These are phyloP conservation scores for Asterochloris sp. DNA, from an alignment of 139 green algal genomes.

Conservation along the genomic window DNA sequence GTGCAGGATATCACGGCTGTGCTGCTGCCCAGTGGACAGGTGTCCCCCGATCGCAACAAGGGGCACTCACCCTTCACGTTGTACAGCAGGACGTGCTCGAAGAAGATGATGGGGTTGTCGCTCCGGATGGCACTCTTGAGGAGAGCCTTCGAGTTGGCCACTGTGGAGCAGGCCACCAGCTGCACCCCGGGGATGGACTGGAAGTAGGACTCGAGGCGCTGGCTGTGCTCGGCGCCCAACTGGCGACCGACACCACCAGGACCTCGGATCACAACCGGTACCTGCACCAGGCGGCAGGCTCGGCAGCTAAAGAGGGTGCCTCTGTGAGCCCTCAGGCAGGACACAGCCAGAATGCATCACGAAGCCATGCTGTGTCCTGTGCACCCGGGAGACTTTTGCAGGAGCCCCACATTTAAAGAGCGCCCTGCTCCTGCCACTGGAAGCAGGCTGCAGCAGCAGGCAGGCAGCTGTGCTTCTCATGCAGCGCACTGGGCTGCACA, in stretches of 20 bases:
- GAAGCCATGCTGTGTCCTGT: too few species aligned
- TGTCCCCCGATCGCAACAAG: not conserved
- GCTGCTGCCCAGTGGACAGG: too few species aligned
- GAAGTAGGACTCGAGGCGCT: slow-evolving; percentile 97
- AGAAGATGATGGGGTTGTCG: slow-evolving; percentile 92
- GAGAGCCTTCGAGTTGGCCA: slow-evolving; percentile 87
- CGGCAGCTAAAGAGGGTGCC: too few species aligned
- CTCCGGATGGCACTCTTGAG: slow-evolving; percentile 82
- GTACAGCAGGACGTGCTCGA: slow-evolving; percentile 97
- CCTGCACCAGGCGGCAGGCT: slow-evolving; percentile 21
- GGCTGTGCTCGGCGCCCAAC: slow-evolving; percentile 93
- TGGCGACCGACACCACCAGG: slow-evolving; percentile 89
- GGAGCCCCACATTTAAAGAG: too few species aligned
- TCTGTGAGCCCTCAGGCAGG: too few species aligned
- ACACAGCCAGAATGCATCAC: too few species aligned
- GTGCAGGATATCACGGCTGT: too few species aligned
- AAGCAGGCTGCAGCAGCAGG: too few species aligned
- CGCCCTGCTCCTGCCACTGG: too few species aligned
- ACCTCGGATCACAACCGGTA: slow-evolving; percentile 84
- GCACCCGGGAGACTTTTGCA: too few species aligned
- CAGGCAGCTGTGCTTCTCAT: too few species aligned
- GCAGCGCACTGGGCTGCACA: too few species aligned
- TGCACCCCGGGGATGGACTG: slow-evolving; percentile 94
- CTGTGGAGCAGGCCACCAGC: slow-evolving; percentile 88
- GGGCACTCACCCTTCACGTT: slow-evolving; percentile 82